These are phyloP conservation scores for Trametes sp. DNA, from an alignment of 1,284 basidiomycete species.

Conservation along the genomic window DNA sequence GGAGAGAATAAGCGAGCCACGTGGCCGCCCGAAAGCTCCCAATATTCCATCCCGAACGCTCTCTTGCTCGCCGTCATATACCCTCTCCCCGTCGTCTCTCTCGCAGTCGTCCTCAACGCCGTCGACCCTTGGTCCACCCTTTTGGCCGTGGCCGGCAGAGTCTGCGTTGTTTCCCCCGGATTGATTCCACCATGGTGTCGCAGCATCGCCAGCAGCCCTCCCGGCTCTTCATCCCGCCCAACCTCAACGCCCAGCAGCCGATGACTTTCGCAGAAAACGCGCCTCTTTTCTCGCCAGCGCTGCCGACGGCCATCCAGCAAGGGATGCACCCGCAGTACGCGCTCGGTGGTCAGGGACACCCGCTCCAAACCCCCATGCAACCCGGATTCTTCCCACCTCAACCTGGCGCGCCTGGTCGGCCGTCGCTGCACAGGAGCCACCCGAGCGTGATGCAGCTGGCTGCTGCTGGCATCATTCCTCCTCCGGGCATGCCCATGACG, in stretches of 20 bases:
- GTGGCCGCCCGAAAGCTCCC: conserved; percentile 6
- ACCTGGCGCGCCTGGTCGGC: conserved; percentile 59
- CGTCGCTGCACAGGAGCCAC: conserved; percentile 56
- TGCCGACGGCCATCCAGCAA: conserved; percentile 67
- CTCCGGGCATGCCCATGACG: conserved; percentile 63
- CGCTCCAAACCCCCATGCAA: conserved; percentile 76
- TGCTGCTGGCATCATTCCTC: conserved; percentile 64
- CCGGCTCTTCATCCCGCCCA: conserved; percentile 45
- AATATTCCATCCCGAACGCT: not conserved
- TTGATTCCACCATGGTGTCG: conserved; percentile 28
- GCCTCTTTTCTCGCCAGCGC: conserved; percentile 68
- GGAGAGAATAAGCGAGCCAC: conserved; percentile 20
- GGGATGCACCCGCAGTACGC: conserved; percentile 62
- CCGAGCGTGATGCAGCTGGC: conserved; percentile 67
- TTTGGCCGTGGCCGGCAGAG: conserved; percentile 10
- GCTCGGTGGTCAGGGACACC: conserved; percentile 45
- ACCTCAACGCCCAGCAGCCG: conserved; percentile 43
- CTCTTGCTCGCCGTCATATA: conserved; percentile 17
- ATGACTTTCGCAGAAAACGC: conserved; percentile 39
- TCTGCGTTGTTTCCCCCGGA: not conserved
- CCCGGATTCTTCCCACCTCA: conserved; percentile 61
- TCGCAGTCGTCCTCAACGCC: not conserved
- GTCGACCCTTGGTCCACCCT: not conserved
- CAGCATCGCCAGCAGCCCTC: conserved; percentile 44
- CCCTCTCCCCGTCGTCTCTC: conserved; percentile 10